phyloP scores from a whole-genome alignment of 2,329 filamentous ascomycete species.

The Mycosphaerella sp. region DNA sequence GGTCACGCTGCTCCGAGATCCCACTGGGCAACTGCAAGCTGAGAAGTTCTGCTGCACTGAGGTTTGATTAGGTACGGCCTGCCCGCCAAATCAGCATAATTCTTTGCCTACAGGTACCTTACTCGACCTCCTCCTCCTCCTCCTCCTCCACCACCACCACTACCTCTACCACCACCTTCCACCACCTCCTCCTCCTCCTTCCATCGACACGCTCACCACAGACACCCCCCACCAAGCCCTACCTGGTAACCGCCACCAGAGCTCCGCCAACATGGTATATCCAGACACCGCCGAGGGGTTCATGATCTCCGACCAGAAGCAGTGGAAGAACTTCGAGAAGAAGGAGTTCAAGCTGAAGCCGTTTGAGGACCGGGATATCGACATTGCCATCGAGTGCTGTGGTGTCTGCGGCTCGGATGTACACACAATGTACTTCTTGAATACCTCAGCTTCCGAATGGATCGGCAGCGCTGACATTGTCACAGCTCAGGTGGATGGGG shows the following conservation, averaged over 20 bases:
- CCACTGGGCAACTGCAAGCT: background rate
- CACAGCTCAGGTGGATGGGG: slow-evolving; percentile 52
- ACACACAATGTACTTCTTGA: slow-evolving; percentile 22
- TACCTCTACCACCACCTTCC: background rate
- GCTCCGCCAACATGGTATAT: slow-evolving; percentile 41
- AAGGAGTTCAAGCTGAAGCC: slow-evolving; percentile 70
- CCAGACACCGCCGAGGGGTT: slow-evolving; percentile 48
- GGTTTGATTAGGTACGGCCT: background rate
- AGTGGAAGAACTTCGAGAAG: slow-evolving; percentile 52
- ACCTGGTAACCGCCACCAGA: background rate
- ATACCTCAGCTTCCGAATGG: background rate
- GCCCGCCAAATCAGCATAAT: background rate
- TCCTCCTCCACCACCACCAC: too few relatives aligned
- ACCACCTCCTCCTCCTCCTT: too few relatives aligned
- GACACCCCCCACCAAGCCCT: background rate
- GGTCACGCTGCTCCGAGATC: background rate
- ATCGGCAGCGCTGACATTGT: background rate
- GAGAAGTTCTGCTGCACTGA: background rate
- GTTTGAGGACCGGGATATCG: slow-evolving; percentile 79
- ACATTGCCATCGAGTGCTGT: slow-evolving; percentile 78
- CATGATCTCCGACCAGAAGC: slow-evolving; percentile 50
- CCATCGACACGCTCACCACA: background rate
- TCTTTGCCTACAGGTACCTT: background rate
- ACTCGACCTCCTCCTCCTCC: too few relatives aligned
- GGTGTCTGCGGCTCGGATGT: slow-evolving; percentile 45